Base-by-base conservation (phyloP, 441 rosid species). In the Euphorbia celastroides region DNA sequence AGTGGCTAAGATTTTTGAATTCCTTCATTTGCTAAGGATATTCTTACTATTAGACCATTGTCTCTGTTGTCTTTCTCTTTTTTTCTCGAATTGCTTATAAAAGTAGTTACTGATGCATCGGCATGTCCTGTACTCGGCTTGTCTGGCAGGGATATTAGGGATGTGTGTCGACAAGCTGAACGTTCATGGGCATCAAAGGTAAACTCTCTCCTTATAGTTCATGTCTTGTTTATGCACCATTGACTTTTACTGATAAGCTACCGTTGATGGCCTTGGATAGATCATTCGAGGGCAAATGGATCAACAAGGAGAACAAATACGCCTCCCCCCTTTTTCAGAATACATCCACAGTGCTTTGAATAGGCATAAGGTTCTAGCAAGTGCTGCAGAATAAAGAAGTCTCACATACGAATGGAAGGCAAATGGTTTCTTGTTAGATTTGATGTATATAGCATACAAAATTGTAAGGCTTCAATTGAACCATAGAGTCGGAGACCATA, bases 161-260 rank as follows among this genome's bases (percentile, higher is more conserved):
- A 92, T 69, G 85, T 81, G 60, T 92, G 98, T 73, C 96, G 89
- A 80, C 96, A 86, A 77, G 97, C 98, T 42, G 99, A 94, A 82
- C 80, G 99, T n/a, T 72, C 82, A 31, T 88, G 99, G 98, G 99
- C 98, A 59, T 89, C 98, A 26, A 92, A 92, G 96, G 99, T 84
- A 57, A 1, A 34, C 10, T 38, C 23, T 11, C 31, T 13, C 31
- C 1, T 16, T 20, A 28, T 1, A 25, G 34, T 8, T 13, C 7
- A 5, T 14, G 20, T 52, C 13, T 14, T 11, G 7, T 12, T 19
- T 51, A n/a, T 17, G 14, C 20, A 22, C 44, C 14, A 9, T 1
- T 31, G 30, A 10, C 17, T 44, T 26, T 3, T 42, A 30, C 19
- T 48, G 5, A 48, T 25, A 9, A 20, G 38, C 11, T 51, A n/a